A percentile compares a stretch with the other conserved stretches of the same genome.
These are phyloP conservation scores for Blastocystis hominis DNA, from an alignment of 352 stramenopile genomes.

Conservation along the genomic window DNA sequence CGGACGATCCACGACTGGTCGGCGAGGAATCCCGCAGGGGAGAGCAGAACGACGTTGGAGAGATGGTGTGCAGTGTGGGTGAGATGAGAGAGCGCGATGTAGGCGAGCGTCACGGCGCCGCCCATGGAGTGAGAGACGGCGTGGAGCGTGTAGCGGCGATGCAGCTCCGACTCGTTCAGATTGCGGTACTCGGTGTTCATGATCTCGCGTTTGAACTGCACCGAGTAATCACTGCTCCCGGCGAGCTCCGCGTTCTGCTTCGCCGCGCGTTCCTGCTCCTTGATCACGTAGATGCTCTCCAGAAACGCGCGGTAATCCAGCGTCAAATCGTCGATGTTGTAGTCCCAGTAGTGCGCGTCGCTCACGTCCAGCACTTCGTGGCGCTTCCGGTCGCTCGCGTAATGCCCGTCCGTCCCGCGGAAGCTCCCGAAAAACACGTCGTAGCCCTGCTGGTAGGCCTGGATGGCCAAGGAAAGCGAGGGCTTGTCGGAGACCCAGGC, in stretches of 20 bases:
- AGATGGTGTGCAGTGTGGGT: conserved; percentile 49
- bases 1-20: conserved; percentile 50
- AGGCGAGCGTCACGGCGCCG: conserved; percentile 57
- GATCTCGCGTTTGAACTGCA: conserved; percentile 56
- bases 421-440: conserved; percentile 62
- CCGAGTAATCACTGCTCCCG: background rate
- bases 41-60: conserved; percentile 57
- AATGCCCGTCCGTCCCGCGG: conserved; percentile 59
- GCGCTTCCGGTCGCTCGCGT: background rate
- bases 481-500: conserved; percentile 58
- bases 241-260: background rate
- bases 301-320: conserved; percentile 59
- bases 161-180: conserved; percentile 31
- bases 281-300: conserved; percentile 34
- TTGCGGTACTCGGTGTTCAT: conserved; percentile 42
- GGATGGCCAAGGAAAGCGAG: conserved; percentile 56
- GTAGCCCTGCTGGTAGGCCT: conserved; percentile 58
- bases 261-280: background rate
- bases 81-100: conserved; percentile 43
- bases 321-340: conserved; percentile 60
- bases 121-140: conserved; percentile 59
- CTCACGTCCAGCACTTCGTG: conserved; percentile 10
- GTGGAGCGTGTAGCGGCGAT: conserved; percentile 26
- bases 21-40: conserved; percentile 53
- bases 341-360: conserved; percentile 60